Evolutionary conservation across 2,329 filamentous ascomycete species (phyloP), one percentile per base, ranked within the genome.

Genomic region (Pseudopithomyces maydicus): DNA sequence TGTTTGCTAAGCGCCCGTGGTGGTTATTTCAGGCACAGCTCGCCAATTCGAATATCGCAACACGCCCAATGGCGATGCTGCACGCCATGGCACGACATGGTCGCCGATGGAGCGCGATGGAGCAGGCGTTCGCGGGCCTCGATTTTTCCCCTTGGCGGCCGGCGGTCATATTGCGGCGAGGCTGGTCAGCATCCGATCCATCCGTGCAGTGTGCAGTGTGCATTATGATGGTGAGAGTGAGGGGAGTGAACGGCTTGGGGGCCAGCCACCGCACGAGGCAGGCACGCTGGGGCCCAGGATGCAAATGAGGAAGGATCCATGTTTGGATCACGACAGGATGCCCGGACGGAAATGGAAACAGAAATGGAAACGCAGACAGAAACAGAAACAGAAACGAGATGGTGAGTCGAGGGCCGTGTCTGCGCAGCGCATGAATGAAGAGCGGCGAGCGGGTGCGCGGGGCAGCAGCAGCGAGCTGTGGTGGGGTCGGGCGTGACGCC

Each of bases 1-100:
- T 56, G 53, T 52, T 32, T 54, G 71, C 59, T 67, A 73, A 72
- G 68, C 71, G 71, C 72, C 69, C 62, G 64, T 66, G 50, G 59
- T 58, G 61, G 60, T 60, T 74, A 72, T 70, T 72, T 66, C 56
- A 47, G 64, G 70, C 8, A 10, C 66, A 59, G 62, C 48, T 41
- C 38, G 23, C 47, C 17, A 50, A 38, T 62, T 61, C 58, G 52
- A 58, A 61, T 56, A 59, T 60, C 57, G 53, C 43, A 6, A 10
- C 17, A 41, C 33, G 58, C 50, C 72, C 72, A 75, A 75, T 75
- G 42, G 56, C 38, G 7, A 19, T 38, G 57, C 62, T 12, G 46
- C 35, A 61, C 47, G 33, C 50, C 48, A 44, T 65, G 59, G 46
- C 61, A 71, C 71, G 52, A 61, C 67, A 68, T 66, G 51, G 55